These are phyloP conservation scores for Myxozyma nipponensis DNA, from an alignment of 805 yeast species.

Conservation along the genomic window DNA sequence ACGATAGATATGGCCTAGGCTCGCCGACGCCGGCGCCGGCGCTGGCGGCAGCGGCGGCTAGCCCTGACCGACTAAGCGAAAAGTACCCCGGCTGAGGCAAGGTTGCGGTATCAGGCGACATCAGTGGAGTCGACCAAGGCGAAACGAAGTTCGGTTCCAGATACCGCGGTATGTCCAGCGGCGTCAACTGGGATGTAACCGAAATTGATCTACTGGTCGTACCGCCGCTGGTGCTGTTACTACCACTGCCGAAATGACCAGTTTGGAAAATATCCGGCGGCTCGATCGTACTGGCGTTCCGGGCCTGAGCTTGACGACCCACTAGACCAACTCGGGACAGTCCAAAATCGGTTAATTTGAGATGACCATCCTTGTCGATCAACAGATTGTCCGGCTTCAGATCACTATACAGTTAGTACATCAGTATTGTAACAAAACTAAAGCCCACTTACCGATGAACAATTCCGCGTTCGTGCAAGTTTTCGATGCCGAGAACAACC, in stretches of 20 bases:
- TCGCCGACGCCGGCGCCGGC: slow-evolving; percentile 7
- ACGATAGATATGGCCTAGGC: neutral
- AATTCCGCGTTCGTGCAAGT: slow-evolving; percentile 81
- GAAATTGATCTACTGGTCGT: slow-evolving; percentile 11
- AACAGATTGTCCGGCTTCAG: slow-evolving; percentile 90
- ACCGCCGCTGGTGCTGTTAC: too few relatives aligned
- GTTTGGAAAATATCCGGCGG: slow-evolving; percentile 23
- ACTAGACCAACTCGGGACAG: slow-evolving; percentile 83
- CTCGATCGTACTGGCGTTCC: slow-evolving; percentile 7
- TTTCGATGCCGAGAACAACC: slow-evolving; percentile 83
- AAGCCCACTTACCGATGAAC: slow-evolving; percentile 57
- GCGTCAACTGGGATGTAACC: slow-evolving; percentile 11
- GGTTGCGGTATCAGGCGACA: slow-evolving; percentile 2
- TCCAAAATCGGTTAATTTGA: slow-evolving; percentile 94
- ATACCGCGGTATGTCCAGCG: slow-evolving; percentile 19
- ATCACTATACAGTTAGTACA: slow-evolving; percentile 43
- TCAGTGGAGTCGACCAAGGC: slow-evolving; percentile 21
- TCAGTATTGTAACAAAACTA: too few relatives aligned
- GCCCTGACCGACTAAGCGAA: slow-evolving; percentile 20
- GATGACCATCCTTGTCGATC: slow-evolving; percentile 81
- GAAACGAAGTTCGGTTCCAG: slow-evolving; percentile 18
- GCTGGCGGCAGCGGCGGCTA: too few relatives aligned
- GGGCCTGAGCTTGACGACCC: slow-evolving; percentile 54
- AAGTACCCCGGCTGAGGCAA: slow-evolving; percentile 24
- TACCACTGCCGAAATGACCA: neutral